Evolutionary conservation across 1,284 basidiomycete species (phyloP).

Genomic region (Leucoagaricus sp.): DNA sequence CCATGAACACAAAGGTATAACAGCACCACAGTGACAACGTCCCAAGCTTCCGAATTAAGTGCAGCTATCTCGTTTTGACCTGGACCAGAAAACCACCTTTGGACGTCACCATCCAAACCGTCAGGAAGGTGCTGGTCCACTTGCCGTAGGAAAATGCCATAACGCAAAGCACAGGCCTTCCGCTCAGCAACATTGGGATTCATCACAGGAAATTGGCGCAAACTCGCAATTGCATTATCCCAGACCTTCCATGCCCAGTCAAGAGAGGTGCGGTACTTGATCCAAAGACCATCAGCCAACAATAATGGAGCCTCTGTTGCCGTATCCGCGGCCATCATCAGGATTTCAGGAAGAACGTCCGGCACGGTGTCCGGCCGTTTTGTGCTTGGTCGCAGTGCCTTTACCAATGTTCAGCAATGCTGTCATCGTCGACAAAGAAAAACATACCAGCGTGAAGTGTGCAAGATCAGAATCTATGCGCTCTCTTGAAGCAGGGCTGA

Average conservation of each 20-base stretch:
- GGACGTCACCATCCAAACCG: constrained; percentile 67
- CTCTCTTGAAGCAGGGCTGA: constrained; percentile 54
- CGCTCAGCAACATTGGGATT: constrained; percentile 47
- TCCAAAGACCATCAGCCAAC: constrained; percentile 76
- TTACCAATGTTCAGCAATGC: constrained; percentile 11
- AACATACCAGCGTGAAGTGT: constrained; percentile 58
- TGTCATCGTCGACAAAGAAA: background rate
- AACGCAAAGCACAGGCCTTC: constrained; percentile 57
- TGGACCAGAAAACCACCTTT: constrained; percentile 66
- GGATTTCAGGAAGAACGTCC: constrained; percentile 63
- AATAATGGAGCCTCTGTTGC: constrained; percentile 60
- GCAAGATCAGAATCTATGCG: constrained; percentile 60
- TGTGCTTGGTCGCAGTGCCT: constrained; percentile 49
- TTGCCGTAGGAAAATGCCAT: constrained; percentile 67
- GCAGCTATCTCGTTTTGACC: constrained; percentile 62
- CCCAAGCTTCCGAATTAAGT: constrained; percentile 64
- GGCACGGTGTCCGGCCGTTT: constrained; percentile 55
- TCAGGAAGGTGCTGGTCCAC: constrained; percentile 73
- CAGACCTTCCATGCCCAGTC: constrained; percentile 80
- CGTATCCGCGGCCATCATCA: constrained; percentile 58
- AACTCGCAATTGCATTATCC: constrained; percentile 73
- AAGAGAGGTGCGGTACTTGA: constrained; percentile 68
- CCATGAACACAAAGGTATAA: constrained; percentile 67
- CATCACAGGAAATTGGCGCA: constrained; percentile 65
- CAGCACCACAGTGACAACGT: constrained; percentile 59